Evolutionary conservation across 106 monocot species (phyloP).

Genomic region (Dactylorhiza incarnata): DNA sequence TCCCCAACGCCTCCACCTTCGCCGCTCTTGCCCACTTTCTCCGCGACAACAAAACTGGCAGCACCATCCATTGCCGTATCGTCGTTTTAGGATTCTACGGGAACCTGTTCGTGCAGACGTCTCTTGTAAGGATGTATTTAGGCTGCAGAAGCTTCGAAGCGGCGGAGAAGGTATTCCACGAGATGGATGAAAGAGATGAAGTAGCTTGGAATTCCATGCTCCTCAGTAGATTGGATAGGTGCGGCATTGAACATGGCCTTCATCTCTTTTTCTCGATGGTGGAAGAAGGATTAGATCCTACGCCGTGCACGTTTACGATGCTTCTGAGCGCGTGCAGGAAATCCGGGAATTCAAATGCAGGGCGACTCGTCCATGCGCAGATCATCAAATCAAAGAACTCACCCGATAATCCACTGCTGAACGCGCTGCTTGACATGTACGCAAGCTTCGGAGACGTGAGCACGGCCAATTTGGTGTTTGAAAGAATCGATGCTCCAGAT

Average conservation of each 20-base stretch:
- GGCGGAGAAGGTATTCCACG: constrained; percentile 42
- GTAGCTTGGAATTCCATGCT: constrained; percentile 75
- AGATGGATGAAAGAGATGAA: constrained; percentile 45
- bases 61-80: constrained; percentile 35
- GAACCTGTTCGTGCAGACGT: constrained; percentile 49
- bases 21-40: constrained; percentile 46
- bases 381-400: constrained; percentile 24
- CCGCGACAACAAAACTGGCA: constrained; percentile 14
- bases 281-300: constrained; percentile 18
- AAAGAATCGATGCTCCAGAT: constrained; percentile 25
- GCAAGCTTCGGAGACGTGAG: constrained; percentile 33
- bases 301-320: constrained; percentile 35
- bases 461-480: constrained; percentile 25
- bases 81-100: constrained; percentile 26
- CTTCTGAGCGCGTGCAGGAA: constrained; percentile 43
- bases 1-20: constrained; percentile 44
- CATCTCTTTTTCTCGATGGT: constrained; percentile 21
- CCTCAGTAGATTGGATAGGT: constrained; percentile 25
- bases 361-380: constrained; percentile 34
- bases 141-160: constrained; percentile 15
- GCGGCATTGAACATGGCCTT: constrained; percentile 15
- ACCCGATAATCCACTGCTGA: constrained; percentile 33
- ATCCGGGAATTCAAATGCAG: constrained; percentile 17
- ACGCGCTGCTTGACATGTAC: constrained; percentile 53
- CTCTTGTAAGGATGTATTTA: constrained; percentile 60